Conservation (phyloP, 495 filamentous ascomycete genomes). For the Aspergillus sclerotioniger region DNA sequence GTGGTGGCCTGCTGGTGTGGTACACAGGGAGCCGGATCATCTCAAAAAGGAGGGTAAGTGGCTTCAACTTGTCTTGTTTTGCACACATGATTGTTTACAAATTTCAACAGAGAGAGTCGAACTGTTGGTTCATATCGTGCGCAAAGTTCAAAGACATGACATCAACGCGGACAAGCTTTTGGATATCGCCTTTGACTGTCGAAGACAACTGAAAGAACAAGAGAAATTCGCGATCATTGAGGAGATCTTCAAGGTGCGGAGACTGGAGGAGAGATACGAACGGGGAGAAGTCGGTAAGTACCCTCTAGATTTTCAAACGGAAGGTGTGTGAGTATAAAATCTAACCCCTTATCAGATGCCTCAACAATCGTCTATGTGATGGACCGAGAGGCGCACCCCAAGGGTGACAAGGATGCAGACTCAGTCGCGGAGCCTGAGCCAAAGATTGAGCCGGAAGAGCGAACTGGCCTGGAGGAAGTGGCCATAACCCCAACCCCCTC, state of each 20-base stretch:
- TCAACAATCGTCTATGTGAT: conserved; percentile 38
- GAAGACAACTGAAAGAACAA: conserved; percentile 35
- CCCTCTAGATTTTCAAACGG: background rate
- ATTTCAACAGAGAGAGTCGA: conserved; percentile 35
- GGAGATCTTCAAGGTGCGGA: conserved; percentile 53
- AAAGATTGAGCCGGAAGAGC: conserved; percentile 21
- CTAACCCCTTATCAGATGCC: conserved; percentile 26
- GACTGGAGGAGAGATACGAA: conserved; percentile 52
- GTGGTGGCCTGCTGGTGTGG: conserved; percentile 72
- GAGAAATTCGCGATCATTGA: conserved; percentile 44
- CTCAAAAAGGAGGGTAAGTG: conserved; percentile 68
- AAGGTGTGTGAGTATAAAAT: background rate
- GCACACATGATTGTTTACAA: background rate
- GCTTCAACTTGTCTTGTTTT: background rate
- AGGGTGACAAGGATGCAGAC: conserved; percentile 38
- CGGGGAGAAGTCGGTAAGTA: conserved; percentile 51
- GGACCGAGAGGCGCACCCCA: conserved; percentile 38
- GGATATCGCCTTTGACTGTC: conserved; percentile 42
- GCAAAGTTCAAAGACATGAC: conserved; percentile 33
- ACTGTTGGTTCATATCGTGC: conserved; percentile 47
- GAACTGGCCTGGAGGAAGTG: conserved; percentile 26
- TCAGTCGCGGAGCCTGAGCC: conserved; percentile 30
- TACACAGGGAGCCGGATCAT: conserved; percentile 86
- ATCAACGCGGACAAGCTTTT: conserved; percentile 43
- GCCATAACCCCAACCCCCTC: conserved; percentile 35